Conservation (phyloP, 1,284 basidiomycete genomes). For the Nidula niveotomentosa region DNA sequence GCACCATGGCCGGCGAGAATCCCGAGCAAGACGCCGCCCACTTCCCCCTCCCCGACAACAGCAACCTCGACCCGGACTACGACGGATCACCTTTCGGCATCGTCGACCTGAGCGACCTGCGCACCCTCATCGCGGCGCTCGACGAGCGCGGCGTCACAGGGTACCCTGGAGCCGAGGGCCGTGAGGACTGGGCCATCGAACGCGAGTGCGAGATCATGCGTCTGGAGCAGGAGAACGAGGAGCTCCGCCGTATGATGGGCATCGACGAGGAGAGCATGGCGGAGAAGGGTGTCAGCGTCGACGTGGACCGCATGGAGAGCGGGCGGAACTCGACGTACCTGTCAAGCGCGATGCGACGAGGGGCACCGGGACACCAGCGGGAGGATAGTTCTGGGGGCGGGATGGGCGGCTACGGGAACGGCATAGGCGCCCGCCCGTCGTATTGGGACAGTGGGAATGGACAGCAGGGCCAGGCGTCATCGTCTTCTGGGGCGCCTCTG, state of each 20-base stretch:
- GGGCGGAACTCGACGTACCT: constrained; percentile 30
- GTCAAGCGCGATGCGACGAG: constrained; percentile 21
- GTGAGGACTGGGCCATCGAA: constrained; percentile 81
- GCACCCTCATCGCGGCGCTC: constrained; percentile 40
- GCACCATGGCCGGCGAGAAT: constrained; percentile 72
- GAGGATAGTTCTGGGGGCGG: neutral
- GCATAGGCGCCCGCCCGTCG: too few species aligned
- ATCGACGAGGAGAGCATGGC: constrained; percentile 61
- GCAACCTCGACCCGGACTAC: constrained; percentile 30
- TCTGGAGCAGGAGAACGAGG: constrained; percentile 79
- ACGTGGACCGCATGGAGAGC: constrained; percentile 40
- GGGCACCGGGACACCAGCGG: constrained; percentile 1
- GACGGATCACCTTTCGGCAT: constrained; percentile 22
- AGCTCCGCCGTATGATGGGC: constrained; percentile 70
- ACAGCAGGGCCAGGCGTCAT: neutral
- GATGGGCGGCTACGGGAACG: constrained; percentile 5
- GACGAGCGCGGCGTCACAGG: constrained; percentile 24
- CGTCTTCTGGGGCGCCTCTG: constrained; percentile 20
- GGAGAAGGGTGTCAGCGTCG: constrained; percentile 48
- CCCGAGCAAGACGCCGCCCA: constrained; percentile 28
- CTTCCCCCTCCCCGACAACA: constrained; percentile 16
- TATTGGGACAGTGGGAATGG: constrained; percentile 4
- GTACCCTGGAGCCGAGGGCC: constrained; percentile 24
- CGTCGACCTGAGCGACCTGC: constrained; percentile 38
- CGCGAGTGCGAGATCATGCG: constrained; percentile 82